Percentiles rank a stretch among this genome's conserved stretches.
Evolutionary conservation across 1,139 yeast species (phyloP).

Genomic region (Arxiozyma heterogenica): DNA sequence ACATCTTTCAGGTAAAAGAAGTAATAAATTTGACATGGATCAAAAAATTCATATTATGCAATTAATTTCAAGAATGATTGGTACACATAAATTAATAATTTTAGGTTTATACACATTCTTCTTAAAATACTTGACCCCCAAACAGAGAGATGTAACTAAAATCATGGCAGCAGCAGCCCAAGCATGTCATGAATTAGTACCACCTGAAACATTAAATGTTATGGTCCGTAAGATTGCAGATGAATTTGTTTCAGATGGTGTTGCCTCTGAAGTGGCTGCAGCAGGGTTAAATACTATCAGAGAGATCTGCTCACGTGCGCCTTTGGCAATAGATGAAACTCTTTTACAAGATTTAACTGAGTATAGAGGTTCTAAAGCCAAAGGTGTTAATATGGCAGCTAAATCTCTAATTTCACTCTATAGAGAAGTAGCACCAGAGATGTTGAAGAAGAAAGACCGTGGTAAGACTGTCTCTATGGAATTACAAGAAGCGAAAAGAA

Average conservation of each 20-base stretch:
- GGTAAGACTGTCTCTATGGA: constrained; percentile 87
- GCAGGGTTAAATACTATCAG: constrained; percentile 94
- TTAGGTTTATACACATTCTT: constrained; percentile 84
- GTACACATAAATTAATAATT: constrained; percentile 86
- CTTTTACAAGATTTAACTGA: constrained; percentile 81
- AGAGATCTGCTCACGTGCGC: constrained; percentile 87
- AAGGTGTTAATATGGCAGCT: constrained; percentile 92
- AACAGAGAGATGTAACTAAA: constrained; percentile 88
- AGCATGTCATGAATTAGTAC: constrained; percentile 91
- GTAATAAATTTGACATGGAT: constrained; percentile 66
- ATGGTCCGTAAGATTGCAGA: constrained; percentile 88
- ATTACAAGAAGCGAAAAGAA: constrained; percentile 46
- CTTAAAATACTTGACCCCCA: constrained; percentile 84
- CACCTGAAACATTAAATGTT: constrained; percentile 78
- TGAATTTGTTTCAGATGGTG: constrained; percentile 97
- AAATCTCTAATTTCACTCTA: constrained; percentile 77
- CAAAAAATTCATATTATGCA: constrained; percentile 85
- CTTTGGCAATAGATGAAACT: constrained; percentile 81
- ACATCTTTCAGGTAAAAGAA: constrained; percentile 61
- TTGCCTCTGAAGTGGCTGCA: constrained; percentile 93
- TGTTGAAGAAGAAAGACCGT: constrained; percentile 81
- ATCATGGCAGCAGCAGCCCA: constrained; percentile 96
- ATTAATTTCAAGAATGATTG: constrained; percentile 76
- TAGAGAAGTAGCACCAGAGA: constrained; percentile 93
- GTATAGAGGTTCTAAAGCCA: constrained; percentile 86